A percentile compares a stretch with the other conserved stretches of the same genome.
Conservation (phyloP, 2,329 filamentous ascomycete genomes). For the Hypoxylon sp. region DNA sequence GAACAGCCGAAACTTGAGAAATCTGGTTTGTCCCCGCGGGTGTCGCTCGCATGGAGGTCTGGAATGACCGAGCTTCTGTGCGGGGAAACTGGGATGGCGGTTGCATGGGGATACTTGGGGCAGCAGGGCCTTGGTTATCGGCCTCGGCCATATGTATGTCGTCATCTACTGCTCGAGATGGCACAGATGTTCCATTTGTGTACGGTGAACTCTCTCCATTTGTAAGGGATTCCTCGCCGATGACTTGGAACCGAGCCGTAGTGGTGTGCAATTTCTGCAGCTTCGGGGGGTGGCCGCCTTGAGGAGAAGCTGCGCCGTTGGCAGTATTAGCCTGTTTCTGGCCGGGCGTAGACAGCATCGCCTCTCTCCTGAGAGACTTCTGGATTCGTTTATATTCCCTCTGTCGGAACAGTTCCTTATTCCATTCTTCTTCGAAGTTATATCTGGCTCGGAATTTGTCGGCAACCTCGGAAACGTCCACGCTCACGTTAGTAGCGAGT, state of each 20-base stretch:
- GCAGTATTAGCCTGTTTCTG: conserved; percentile 66
- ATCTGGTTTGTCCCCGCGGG: conserved; percentile 68
- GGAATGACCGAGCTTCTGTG: conserved; percentile 51
- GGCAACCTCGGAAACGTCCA: conserved; percentile 87
- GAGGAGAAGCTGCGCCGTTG: conserved; percentile 60
- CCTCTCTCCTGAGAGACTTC: conserved; percentile 73
- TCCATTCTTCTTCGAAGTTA: conserved; percentile 87
- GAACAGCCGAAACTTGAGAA: conserved; percentile 75
- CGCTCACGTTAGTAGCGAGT: conserved; percentile 91
- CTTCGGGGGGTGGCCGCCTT: conserved; percentile 66
- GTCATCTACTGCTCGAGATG: conserved; percentile 63
- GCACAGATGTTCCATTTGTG: conserved; percentile 71
- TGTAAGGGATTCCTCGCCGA: conserved; percentile 73
- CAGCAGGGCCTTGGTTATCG: conserved; percentile 60
- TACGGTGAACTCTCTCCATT: conserved; percentile 60
- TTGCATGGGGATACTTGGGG: conserved; percentile 63
- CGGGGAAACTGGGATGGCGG: conserved; percentile 63
- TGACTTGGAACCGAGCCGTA: conserved; percentile 68
- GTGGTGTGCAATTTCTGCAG: conserved; percentile 59
- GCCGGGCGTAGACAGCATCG: conserved; percentile 69
- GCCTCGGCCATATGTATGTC: conserved; percentile 75
- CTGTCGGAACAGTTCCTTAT: conserved; percentile 76
- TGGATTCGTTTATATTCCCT: conserved; percentile 68
- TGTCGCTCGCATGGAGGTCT: conserved; percentile 58
- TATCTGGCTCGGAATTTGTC: conserved; percentile 71